These are phyloP conservation scores for Stropharia rugosoannulata DNA, from an alignment of 768 basidiomycete genomes.

Conservation along the genomic window DNA sequence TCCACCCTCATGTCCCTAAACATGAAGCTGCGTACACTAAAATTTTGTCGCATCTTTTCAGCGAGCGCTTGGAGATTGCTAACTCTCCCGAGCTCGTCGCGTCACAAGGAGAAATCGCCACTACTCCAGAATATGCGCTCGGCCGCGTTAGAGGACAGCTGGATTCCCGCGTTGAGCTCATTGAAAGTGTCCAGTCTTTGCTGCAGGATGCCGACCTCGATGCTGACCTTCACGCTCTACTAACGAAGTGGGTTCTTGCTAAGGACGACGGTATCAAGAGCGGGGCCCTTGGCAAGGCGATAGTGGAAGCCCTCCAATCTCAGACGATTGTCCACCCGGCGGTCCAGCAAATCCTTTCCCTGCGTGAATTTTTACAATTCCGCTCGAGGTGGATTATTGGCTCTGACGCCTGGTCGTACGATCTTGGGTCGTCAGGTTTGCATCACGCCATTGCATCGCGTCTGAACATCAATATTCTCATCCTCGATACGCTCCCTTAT, in stretches of 20 bases:
- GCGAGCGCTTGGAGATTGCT: conserved; percentile 74
- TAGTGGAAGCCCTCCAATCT: conserved; percentile 50
- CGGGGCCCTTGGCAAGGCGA: conserved; percentile 52
- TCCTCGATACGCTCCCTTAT: conserved; percentile 92
- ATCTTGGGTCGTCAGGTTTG: conserved; percentile 91
- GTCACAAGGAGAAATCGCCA: conserved; percentile 71
- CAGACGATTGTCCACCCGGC: conserved; percentile 36
- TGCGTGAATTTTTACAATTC: conserved; percentile 62
- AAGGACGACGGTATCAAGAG: conserved; percentile 73
- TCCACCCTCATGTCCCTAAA: conserved; percentile 70
- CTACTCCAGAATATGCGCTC: conserved; percentile 92
- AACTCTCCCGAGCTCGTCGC: conserved; percentile 79
- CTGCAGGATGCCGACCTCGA: conserved; percentile 51
- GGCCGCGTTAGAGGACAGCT: conserved; percentile 86
- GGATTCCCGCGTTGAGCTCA: conserved; percentile 70
- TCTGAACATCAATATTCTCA: conserved; percentile 91
- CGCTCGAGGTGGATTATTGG: conserved; percentile 95
- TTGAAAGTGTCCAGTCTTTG: conserved; percentile 61
- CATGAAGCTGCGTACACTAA: conserved; percentile 92
- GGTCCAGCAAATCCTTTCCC: conserved; percentile 55
- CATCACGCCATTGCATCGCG: conserved; percentile 93
- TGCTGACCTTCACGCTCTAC: conserved; percentile 62
- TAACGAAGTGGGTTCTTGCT: conserved; percentile 77
- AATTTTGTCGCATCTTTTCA: conserved; percentile 81
- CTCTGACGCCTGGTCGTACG: conserved; percentile 97